Evolutionary conservation across 768 basidiomycete genomes (phyloP).

Genomic region (Phaeotremella skinneri): DNA sequence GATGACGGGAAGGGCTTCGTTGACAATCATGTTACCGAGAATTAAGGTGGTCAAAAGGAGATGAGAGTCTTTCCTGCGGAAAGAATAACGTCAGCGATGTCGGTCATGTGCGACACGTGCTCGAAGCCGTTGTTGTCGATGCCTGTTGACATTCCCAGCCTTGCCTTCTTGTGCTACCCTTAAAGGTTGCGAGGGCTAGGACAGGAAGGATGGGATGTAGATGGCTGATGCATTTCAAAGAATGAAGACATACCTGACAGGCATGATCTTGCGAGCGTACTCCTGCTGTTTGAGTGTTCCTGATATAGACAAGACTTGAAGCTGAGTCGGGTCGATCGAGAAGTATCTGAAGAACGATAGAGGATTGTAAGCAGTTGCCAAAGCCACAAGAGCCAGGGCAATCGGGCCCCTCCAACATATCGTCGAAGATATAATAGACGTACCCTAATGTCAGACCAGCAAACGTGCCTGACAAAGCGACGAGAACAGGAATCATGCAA

Average conservation of each 20-base stretch:
- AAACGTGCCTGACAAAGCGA: slow-evolving; percentile 78
- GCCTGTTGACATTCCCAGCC: too few relatives aligned
- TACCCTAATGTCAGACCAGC: slow-evolving; percentile 82
- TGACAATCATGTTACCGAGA: slow-evolving; percentile 87
- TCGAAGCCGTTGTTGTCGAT: too few relatives aligned
- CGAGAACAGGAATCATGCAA: slow-evolving; percentile 76
- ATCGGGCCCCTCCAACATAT: neutral
- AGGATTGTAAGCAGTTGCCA: neutral
- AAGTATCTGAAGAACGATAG: slow-evolving; percentile 53
- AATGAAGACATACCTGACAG: slow-evolving; percentile 64
- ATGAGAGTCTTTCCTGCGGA: slow-evolving; percentile 36
- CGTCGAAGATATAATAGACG: slow-evolving; percentile 43
- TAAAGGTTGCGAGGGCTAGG: too few relatives aligned
- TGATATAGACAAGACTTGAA: slow-evolving; percentile 78
- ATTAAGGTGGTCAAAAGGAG: slow-evolving; percentile 41
- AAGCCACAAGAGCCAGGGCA: too few relatives aligned
- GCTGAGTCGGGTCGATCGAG: slow-evolving; percentile 87
- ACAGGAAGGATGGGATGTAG: slow-evolving; percentile 80
- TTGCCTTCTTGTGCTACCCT: too few relatives aligned
- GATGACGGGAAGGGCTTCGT: slow-evolving; percentile 68
- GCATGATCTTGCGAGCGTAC: slow-evolving; percentile 80
- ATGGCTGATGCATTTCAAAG: slow-evolving; percentile 49
- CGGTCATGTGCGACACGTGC: neutral
- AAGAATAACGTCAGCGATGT: neutral
- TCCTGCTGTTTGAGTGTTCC: slow-evolving; percentile 75